phyloP scores from a whole-genome alignment of 1,139 yeast species.

The Protomyces pachydermus region DNA sequence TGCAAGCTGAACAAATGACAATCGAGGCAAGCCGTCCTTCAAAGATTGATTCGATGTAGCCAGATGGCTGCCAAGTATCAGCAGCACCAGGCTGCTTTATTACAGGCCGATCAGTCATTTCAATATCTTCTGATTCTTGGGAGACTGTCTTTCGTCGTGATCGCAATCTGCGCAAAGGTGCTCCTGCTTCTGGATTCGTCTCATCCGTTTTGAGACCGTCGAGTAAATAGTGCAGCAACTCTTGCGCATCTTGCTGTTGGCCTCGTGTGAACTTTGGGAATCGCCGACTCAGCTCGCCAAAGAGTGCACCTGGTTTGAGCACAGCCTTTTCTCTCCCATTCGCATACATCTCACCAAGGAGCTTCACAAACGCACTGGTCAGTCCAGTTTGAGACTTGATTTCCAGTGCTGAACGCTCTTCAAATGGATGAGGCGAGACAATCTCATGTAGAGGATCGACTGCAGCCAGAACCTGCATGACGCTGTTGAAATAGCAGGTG shows the following conservation, averaged over 20 bases:
- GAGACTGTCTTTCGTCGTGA: conserved; percentile 9
- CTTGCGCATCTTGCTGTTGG: conserved; percentile 31
- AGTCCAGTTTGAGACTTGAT: conserved; percentile 17
- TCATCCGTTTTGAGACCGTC: conserved; percentile 28
- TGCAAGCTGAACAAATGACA: conserved; percentile 29
- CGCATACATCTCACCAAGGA: conserved; percentile 25
- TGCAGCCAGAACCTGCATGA: conserved; percentile 28
- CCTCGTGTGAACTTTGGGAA: conserved; percentile 26
- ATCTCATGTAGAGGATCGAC: conserved; percentile 26
- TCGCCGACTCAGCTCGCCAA: conserved; percentile 21
- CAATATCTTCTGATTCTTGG: conserved; percentile 13
- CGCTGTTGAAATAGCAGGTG: conserved; percentile 31
- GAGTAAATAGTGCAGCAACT: conserved; percentile 26
- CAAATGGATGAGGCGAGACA: conserved; percentile 22
- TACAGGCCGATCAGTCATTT: conserved; percentile 15
- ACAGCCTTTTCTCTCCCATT: conserved; percentile 18
- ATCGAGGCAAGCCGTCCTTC: conserved; percentile 30
- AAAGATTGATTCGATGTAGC: conserved; percentile 26
- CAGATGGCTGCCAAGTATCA: conserved; percentile 11
- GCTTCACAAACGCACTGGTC: conserved; percentile 22
- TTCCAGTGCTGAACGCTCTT: conserved; percentile 9
- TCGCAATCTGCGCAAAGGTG: conserved; percentile 1
- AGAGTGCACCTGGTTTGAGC: conserved; percentile 22
- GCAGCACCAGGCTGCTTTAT: not conserved
- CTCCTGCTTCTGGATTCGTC: not conserved